Evolutionary conservation across 441 rosid genomes (phyloP).

Genomic region (Aquilaria agallochum): DNA sequence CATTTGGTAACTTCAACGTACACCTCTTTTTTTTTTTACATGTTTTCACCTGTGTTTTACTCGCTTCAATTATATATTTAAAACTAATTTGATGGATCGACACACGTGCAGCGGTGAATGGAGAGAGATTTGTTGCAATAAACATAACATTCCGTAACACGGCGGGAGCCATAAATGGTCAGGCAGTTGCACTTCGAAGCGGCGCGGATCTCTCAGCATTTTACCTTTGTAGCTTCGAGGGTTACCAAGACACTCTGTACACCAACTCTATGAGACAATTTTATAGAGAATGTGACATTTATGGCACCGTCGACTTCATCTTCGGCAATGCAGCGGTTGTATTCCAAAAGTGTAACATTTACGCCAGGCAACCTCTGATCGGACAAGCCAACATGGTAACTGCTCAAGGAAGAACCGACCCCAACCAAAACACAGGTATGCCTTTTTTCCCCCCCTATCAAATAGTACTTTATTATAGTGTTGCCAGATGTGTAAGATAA

Average conservation of each 20-base stretch:
- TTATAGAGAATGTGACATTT: conserved; percentile 54
- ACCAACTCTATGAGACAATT: conserved; percentile 53
- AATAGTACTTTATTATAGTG: too few species aligned
- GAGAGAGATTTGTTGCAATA: conserved; percentile 43
- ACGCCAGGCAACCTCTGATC: conserved; percentile 45
- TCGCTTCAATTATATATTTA: neutral
- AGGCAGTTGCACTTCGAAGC: conserved; percentile 57
- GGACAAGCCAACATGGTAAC: conserved; percentile 74
- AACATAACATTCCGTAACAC: conserved; percentile 57
- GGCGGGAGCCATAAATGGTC: conserved; percentile 58
- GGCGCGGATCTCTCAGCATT: conserved; percentile 60
- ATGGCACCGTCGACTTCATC: conserved; percentile 67
- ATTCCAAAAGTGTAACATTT: conserved; percentile 51
- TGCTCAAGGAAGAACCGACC: conserved; percentile 72
- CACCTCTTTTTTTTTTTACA: neutral
- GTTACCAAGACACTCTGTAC: conserved; percentile 59
- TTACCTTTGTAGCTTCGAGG: conserved; percentile 64
- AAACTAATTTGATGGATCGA: neutral
- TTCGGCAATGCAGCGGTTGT: conserved; percentile 69
- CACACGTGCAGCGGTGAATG: conserved; percentile 34
- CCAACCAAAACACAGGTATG: conserved; percentile 57
- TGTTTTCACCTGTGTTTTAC: neutral
- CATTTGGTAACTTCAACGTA: conserved; percentile 34
- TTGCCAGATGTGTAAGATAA: too few species aligned
- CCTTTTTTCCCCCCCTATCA: too few species aligned